Conservation (phyloP, 768 basidiomycete genomes). For the Megacollybia marginata region DNA sequence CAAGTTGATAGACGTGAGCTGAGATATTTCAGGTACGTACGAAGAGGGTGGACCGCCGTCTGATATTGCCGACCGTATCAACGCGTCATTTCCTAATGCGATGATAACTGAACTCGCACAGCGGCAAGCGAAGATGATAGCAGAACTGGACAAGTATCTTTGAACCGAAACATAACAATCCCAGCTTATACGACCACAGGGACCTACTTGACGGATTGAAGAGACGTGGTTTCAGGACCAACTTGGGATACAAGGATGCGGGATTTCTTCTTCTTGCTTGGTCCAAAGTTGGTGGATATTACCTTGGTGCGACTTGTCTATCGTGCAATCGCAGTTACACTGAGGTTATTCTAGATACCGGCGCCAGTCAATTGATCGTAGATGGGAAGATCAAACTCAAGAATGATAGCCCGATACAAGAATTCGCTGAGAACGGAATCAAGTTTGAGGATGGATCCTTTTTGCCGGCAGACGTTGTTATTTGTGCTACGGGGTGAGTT, state of each 20-base stretch:
- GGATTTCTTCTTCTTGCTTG: slow-evolving; percentile 45
- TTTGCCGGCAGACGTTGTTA: slow-evolving; percentile 44
- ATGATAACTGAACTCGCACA: slow-evolving; percentile 27
- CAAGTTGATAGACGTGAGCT: not conserved
- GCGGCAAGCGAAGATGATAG: slow-evolving; percentile 32
- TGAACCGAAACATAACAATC: no score
- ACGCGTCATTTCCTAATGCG: slow-evolving; percentile 36
- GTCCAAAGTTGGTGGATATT: slow-evolving; percentile 54
- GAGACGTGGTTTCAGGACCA: slow-evolving; percentile 49
- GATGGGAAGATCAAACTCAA: slow-evolving; percentile 69
- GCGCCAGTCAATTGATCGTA: slow-evolving; percentile 52
- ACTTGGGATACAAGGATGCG: slow-evolving; percentile 40
- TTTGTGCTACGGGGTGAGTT: slow-evolving; percentile 51
- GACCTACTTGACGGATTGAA: slow-evolving; percentile 50
- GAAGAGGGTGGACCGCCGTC: slow-evolving; percentile 37
- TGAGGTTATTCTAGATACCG: slow-evolving; percentile 34
- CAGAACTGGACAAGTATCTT: slow-evolving; percentile 46
- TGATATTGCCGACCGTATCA: slow-evolving; percentile 47
- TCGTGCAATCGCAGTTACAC: not conserved
- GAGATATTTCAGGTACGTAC: slow-evolving; percentile 22
- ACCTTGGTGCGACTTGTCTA: slow-evolving; percentile 39
- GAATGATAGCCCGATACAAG: slow-evolving; percentile 43
- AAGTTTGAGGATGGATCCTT: slow-evolving; percentile 41
- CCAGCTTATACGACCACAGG: slow-evolving; percentile 14
- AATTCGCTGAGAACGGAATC: slow-evolving; percentile 34